Percentiles rank a stretch among this genome's conserved stretches.
Evolutionary conservation across 176 grass and related monocot species (phyloP).

Genomic region (Chloris gayana): DNA sequence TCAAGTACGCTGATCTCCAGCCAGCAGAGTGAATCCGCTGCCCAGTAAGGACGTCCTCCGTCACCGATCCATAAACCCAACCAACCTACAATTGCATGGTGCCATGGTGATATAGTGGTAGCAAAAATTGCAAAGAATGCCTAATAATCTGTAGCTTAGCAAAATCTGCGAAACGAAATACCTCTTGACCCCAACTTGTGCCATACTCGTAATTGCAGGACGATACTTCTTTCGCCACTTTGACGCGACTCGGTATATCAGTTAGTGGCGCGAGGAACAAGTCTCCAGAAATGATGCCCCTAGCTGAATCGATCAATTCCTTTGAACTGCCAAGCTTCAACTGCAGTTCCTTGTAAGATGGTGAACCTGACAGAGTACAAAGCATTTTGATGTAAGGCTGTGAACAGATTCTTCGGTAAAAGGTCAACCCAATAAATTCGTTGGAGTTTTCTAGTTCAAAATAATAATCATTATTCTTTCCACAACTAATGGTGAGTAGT

Average conservation of each 20-base stretch:
- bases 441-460: too few species aligned
- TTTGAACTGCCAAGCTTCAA: conserved; percentile 31
- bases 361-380: conserved; percentile 20
- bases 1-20: not conserved
- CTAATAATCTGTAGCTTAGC: not conserved
- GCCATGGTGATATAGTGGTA: not conserved
- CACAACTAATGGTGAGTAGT: too few species aligned
- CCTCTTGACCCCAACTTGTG: conserved; percentile 45
- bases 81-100: conserved; percentile 27
- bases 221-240: conserved; percentile 27
- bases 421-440: too few species aligned
- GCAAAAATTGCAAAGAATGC: not conserved
- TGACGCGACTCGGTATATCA: not conserved
- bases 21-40: conserved; percentile 32
- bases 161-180: not conserved
- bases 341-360: conserved; percentile 41
- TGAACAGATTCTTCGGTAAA: not conserved
- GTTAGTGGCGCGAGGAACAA: not conserved
- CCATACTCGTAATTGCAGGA: conserved; percentile 27
- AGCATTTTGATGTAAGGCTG: not conserved
- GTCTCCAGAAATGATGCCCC: not conserved
- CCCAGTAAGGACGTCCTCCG: conserved; percentile 41
- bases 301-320: conserved; percentile 31
- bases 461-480: too few species aligned
- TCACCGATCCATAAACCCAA: conserved; percentile 51